Conservation (phyloP, 148 eudicot genomes). For the Camellia lanceoleosa region DNA sequence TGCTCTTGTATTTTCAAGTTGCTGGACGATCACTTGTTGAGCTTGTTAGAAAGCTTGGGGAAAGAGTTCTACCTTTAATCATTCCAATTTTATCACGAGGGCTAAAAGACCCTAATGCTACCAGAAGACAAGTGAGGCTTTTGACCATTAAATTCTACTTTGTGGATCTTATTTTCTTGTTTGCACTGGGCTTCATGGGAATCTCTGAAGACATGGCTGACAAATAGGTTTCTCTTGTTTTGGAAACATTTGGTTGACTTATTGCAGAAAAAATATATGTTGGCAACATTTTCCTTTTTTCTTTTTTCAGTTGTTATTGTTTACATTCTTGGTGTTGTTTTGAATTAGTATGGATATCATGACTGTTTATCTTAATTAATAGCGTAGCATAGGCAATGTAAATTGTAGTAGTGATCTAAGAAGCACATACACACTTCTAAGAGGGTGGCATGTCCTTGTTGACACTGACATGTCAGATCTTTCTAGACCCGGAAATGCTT, state of each 20-base stretch:
- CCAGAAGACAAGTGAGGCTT: conserved; percentile 85
- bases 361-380: background rate
- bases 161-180: background rate
- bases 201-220: background rate
- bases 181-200: background rate
- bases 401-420: too few species aligned
- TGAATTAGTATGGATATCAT: background rate
- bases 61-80: conserved; percentile 91
- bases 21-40: conserved; percentile 93
- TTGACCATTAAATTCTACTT: background rate
- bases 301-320: background rate
- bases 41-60: conserved; percentile 97
- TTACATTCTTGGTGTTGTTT: background rate
- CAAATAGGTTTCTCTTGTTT: background rate
- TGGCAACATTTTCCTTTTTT: background rate
- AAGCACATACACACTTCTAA: too few species aligned
- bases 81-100: conserved; percentile 88
- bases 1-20: conserved; percentile 45
- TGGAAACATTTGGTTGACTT: background rate
- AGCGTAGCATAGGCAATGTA: background rate
- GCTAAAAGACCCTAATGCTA: conserved; percentile 63
- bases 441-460: too few species aligned
- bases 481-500: too few species aligned
- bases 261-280: background rate
- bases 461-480: too few species aligned